Evolutionary conservation across 139 green algal species (phyloP).

Genomic region (Yamagishiella unicocca): DNA sequence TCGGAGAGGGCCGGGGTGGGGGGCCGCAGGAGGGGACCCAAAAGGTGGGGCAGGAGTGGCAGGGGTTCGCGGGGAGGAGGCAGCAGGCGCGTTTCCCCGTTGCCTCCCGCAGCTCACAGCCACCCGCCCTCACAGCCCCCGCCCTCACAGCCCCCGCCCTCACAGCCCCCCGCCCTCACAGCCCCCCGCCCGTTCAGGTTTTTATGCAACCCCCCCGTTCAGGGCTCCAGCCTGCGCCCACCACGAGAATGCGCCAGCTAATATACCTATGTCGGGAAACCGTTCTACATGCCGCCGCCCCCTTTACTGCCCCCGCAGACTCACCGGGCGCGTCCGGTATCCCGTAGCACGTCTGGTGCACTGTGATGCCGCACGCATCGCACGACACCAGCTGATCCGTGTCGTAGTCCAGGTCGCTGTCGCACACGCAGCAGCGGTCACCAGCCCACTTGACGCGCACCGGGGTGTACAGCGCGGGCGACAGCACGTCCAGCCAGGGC

Average conservation of each 20-base stretch:
- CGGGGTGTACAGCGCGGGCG: slow-evolving; percentile 46
- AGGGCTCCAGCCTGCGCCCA: too few relatives aligned
- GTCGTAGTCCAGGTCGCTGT: slow-evolving; percentile 93
- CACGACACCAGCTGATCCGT: slow-evolving; percentile 92
- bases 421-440: slow-evolving; percentile 84
- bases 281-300: too few relatives aligned
- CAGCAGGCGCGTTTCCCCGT: neutral
- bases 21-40: neutral
- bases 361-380: slow-evolving; percentile 86
- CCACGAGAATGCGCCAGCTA: too few relatives aligned
- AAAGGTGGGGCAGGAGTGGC: neutral
- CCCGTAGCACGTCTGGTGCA: slow-evolving; percentile 96
- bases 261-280: too few relatives aligned
- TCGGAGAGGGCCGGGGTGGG: neutral
- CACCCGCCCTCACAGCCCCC: too few relatives aligned
- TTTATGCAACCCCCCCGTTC: too few relatives aligned
- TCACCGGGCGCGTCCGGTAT: slow-evolving; percentile 78
- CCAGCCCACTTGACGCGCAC: slow-evolving; percentile 70
- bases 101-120: too few relatives aligned
- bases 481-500: slow-evolving; percentile 62
- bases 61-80: neutral
- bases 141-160: too few relatives aligned
- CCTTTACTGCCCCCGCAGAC: too few relatives aligned
- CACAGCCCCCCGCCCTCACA: too few relatives aligned
- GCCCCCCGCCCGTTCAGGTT: too few relatives aligned